These are phyloP conservation scores for Zea luxurians DNA, from an alignment of 176 grass and related monocot genomes.

Conservation along the genomic window DNA sequence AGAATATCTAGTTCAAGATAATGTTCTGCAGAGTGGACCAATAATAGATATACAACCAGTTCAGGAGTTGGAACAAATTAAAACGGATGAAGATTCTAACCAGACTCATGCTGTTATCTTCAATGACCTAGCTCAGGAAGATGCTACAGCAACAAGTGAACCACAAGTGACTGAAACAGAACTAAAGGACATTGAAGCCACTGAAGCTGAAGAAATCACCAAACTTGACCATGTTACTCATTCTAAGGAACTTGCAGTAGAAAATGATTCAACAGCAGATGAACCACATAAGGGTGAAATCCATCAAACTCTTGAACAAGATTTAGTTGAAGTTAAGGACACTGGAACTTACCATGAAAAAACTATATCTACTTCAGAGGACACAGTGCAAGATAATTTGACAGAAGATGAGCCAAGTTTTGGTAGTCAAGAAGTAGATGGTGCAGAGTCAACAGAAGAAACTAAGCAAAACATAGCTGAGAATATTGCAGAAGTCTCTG, in stretches of 20 bases:
- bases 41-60: conserved; percentile 16
- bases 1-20: conserved; percentile 32
- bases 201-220: conserved; percentile 30
- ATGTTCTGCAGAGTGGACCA: conserved; percentile 12
- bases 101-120: neutral
- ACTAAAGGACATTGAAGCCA: conserved; percentile 19
- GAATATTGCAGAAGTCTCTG: conserved; percentile 20
- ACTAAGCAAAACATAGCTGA: conserved; percentile 24
- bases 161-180: conserved; percentile 20
- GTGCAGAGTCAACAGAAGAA: conserved; percentile 41
- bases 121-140: conserved; percentile 18
- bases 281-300: conserved; percentile 38
- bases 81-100: conserved; percentile 19
- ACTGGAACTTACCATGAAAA: conserved; percentile 20
- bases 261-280: conserved; percentile 33
- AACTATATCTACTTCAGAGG: conserved; percentile 20
- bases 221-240: conserved; percentile 18
- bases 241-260: conserved; percentile 30
- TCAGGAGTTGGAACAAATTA: conserved; percentile 23
- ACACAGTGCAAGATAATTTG: conserved; percentile 22
- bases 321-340: conserved; percentile 28
- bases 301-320: conserved; percentile 1
- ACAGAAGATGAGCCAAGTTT: conserved; percentile 30
- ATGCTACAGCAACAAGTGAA: conserved; percentile 11
- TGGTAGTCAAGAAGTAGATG: conserved; percentile 33